Conservation (phyloP, 768 basidiomycete genomes). For the Mrakia hoshinonis region DNA sequence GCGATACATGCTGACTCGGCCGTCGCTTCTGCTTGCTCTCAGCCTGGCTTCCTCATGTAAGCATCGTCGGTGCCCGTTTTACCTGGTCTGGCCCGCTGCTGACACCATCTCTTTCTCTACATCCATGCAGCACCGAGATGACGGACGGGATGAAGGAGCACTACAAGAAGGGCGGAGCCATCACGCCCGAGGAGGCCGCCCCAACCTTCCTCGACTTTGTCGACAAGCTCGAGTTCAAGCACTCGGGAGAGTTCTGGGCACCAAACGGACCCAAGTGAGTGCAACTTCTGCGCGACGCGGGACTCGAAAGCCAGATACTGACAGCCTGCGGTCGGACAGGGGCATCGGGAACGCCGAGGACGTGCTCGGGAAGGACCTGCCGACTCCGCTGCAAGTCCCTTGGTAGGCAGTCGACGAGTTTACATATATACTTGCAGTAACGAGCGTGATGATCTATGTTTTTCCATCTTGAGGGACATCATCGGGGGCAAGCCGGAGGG, state of each 20-base stretch:
- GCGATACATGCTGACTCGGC: background rate
- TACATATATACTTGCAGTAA: background rate
- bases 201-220: conserved; percentile 44
- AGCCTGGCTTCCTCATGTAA: conserved; percentile 50
- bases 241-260: conserved; percentile 47
- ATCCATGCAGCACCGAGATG: conserved; percentile 30
- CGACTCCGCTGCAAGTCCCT: conserved; percentile 44
- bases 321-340: background rate
- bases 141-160: conserved; percentile 13
- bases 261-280: conserved; percentile 43
- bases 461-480: too few species aligned
- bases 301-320: too few species aligned
- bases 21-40: background rate
- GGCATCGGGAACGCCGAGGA: conserved; percentile 47
- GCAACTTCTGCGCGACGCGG: too few species aligned
- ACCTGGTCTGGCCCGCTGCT: background rate
- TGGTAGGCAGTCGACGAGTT: conserved; percentile 38
- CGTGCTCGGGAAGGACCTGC: conserved; percentile 44
- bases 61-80: conserved; percentile 17
- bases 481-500: too few species aligned
- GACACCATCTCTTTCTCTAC: background rate
- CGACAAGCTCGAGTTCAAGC: conserved; percentile 38
- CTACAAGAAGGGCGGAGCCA: conserved; percentile 24
- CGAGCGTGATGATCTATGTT: background rate
- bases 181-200: conserved; percentile 47